These are phyloP conservation scores for Wickerhamiella musiphila DNA, from an alignment of 805 yeast genomes.

Conservation along the genomic window DNA sequence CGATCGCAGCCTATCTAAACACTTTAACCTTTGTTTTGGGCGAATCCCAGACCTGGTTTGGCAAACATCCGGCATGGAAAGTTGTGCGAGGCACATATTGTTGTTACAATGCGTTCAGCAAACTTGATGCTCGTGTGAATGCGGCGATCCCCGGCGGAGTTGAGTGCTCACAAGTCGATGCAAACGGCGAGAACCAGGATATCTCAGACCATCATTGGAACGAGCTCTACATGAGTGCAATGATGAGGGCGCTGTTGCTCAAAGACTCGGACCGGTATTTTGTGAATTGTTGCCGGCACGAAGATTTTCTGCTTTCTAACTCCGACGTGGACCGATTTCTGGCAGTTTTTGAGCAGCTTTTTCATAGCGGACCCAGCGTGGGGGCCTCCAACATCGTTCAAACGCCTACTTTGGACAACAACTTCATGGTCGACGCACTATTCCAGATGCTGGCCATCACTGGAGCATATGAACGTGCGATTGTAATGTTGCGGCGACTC, in stretches of 20 bases:
- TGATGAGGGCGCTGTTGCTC: slow-evolving; percentile 58
- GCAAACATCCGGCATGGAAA: slow-evolving; percentile 31
- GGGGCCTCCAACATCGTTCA: slow-evolving; percentile 59
- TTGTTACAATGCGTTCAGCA: slow-evolving; percentile 55
- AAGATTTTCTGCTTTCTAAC: slow-evolving; percentile 50
- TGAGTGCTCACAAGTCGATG: slow-evolving; percentile 24
- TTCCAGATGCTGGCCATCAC: slow-evolving; percentile 46
- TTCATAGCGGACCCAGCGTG: slow-evolving; percentile 43
- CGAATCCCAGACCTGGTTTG: slow-evolving; percentile 57
- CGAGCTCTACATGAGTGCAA: slow-evolving; percentile 45
- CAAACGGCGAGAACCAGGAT: slow-evolving; percentile 24
- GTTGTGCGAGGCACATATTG: slow-evolving; percentile 28
- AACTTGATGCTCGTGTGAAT: slow-evolving; percentile 56
- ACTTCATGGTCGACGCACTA: slow-evolving; percentile 63
- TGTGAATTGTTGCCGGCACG: slow-evolving; percentile 68
- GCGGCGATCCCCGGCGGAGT: slow-evolving; percentile 36
- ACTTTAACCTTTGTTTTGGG: slow-evolving; percentile 29
- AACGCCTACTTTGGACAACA: slow-evolving; percentile 42
- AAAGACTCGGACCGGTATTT: slow-evolving; percentile 63
- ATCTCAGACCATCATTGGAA: slow-evolving; percentile 23
- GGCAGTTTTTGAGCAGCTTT: slow-evolving; percentile 47
- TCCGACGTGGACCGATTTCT: slow-evolving; percentile 38
- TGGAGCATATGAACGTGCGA: slow-evolving; percentile 42
- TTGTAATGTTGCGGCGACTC: slow-evolving; percentile 40
- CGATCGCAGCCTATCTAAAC: slow-evolving; percentile 39